Evolutionary conservation across 148 eudicot species (phyloP).

Genomic region (Chenopodium album): DNA sequence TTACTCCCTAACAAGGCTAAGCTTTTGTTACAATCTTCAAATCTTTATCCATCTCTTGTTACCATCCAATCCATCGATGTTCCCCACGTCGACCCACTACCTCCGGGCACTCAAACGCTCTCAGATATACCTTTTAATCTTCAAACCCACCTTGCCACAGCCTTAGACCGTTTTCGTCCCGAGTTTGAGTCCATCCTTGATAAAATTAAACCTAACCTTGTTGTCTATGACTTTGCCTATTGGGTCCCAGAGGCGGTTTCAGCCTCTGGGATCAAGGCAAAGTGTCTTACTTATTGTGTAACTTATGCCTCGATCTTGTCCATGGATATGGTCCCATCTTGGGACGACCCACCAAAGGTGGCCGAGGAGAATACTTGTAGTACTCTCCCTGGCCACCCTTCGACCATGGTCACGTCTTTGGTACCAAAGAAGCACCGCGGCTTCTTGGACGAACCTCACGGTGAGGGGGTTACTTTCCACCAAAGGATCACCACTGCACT

Average conservation of each 20-base stretch:
- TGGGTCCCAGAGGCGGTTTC: conserved; percentile 31
- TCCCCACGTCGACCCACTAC: conserved; percentile 45
- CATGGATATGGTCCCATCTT: neutral
- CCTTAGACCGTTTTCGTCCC: conserved; percentile 41
- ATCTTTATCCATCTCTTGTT: conserved; percentile 43
- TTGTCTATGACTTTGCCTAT: conserved; percentile 44
- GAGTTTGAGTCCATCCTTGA: conserved; percentile 29
- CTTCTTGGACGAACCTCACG: conserved; percentile 27
- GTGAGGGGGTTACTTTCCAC: conserved; percentile 36
- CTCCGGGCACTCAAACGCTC: conserved; percentile 45
- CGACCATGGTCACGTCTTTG: neutral
- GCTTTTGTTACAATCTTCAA: conserved; percentile 24
- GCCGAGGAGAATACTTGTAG: neutral
- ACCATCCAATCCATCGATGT: conserved; percentile 36
- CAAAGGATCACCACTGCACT: conserved; percentile 31
- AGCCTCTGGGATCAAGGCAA: neutral
- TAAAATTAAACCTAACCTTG: conserved; percentile 35
- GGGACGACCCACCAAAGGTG: neutral
- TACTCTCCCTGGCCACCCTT: conserved; percentile 41
- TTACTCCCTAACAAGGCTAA: neutral
- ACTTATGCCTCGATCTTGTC: neutral
- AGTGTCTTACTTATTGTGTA: neutral
- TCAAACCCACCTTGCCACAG: conserved; percentile 38
- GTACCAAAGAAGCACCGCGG: too few relatives aligned
- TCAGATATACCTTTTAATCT: conserved; percentile 41